Evolutionary conservation across 441 rosid species (phyloP).

Genomic region (Corymbia calophylla): DNA sequence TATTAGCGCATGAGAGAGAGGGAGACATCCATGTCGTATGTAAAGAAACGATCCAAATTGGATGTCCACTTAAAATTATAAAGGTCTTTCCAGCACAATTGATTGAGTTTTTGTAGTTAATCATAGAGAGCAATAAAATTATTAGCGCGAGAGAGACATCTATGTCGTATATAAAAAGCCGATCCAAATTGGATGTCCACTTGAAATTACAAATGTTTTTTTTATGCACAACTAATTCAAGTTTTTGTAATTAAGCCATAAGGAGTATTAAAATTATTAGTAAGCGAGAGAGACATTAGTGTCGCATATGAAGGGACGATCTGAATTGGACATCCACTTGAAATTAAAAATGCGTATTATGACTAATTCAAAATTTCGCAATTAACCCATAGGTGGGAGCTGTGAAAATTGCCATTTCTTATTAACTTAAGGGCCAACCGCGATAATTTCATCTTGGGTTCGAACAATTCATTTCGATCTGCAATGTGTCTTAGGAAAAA

Average conservation of each 20-base stretch:
- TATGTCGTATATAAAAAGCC: not conserved
- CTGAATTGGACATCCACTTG: not conserved
- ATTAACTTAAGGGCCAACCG: too few species aligned
- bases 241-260: not conserved
- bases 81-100: rapidly evolving
- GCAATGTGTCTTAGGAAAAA: not conserved
- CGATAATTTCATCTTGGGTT: not conserved
- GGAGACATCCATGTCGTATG: not conserved
- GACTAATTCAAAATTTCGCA: rapidly evolving
- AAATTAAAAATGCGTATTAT: not conserved
- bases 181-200: not conserved
- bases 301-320: not conserved
- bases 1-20: not conserved
- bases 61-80: not conserved
- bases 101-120: not conserved
- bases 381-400: not conserved
- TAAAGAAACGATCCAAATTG: not conserved
- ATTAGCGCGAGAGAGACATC: not conserved
- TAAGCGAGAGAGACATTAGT: not conserved
- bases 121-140: not conserved
- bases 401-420: not conserved
- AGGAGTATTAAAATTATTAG: too few species aligned
- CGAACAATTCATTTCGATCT: not conserved
- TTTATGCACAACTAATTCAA: rapidly evolving
- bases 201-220: not conserved